Evolutionary conservation across 495 filamentous ascomycete genomes (phyloP).

Genomic region (Penicillium desertorum): DNA sequence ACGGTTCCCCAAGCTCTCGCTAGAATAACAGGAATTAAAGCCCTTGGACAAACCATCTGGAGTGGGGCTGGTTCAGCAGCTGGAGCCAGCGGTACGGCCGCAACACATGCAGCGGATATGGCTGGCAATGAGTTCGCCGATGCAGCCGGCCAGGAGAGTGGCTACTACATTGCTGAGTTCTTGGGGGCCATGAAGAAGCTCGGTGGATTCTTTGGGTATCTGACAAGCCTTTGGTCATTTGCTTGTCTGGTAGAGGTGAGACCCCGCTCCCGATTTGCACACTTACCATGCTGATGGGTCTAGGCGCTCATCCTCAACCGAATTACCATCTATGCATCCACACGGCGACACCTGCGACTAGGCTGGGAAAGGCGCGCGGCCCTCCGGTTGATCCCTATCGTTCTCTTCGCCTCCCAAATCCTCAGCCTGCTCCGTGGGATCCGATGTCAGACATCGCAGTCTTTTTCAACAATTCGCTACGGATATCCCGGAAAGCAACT

Average conservation of each 20-base stretch:
- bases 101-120: constrained; percentile 33
- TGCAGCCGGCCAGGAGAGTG: constrained; percentile 29
- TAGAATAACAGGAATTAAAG: constrained; percentile 31
- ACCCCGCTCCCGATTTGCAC: background rate
- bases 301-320: constrained; percentile 84
- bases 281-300: constrained; percentile 15
- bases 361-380: constrained; percentile 68
- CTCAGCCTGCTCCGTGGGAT: constrained; percentile 74
- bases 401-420: constrained; percentile 69
- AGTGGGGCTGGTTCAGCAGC: constrained; percentile 18
- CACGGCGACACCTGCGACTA: constrained; percentile 70
- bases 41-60: constrained; percentile 32
- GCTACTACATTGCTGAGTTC: constrained; percentile 38
- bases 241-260: constrained; percentile 74
- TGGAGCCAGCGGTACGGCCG: constrained; percentile 25
- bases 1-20: constrained; percentile 40
- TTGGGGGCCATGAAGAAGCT: constrained; percentile 55
- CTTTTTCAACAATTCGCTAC: constrained; percentile 71
- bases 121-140: constrained; percentile 33
- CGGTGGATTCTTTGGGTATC: constrained; percentile 86
- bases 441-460: constrained; percentile 85
- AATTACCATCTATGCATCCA: constrained; percentile 88
- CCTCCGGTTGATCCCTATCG: constrained; percentile 73
- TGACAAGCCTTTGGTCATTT: constrained; percentile 92
- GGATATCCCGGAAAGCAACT: constrained; percentile 64